Evolutionary conservation across 1,139 yeast genomes (phyloP), one percentile per base, ranked within the genome.

Genomic region (Hansenula lynferdii): DNA sequence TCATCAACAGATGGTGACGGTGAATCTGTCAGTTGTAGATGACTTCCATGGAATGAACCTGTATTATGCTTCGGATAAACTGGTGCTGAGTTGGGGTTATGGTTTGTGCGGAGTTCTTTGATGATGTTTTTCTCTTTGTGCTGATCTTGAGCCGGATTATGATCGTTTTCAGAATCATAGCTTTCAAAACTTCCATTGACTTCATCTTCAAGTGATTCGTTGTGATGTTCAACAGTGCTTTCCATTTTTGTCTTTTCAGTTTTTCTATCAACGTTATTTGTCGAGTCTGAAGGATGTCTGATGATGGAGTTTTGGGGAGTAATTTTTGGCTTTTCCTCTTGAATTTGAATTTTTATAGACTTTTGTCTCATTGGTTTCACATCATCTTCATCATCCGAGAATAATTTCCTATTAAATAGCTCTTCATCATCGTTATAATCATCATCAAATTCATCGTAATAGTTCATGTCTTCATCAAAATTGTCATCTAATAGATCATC

Each of bases 401-500:
- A 67, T 26, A 66, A 48, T 34, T 60, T 61, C 35, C 67, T 51
- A 40, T 65, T 67, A 45, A 65, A 67, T 17, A 69, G 38, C 39
- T 65, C 73, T 4, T 71, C 66, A 37, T 68, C 74, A 42, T 65
- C 72, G 26, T 60, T 62, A 18, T 45, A 59, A 1, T 56, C 63
- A 28, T 53, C 54, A 21, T 49, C 54, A 21, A 44, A 46, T 28
- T 61, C 66, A 38, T 69, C 73, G 34, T 59, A 61, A 42, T 58
- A 67, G 47, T 72, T 70, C 68, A 70, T 53, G 35, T 75, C 76
- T n/a, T 72, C 78, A 36, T 67, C 71, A 43, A 71, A 62, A 39
- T 64, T 80, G 42, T 78, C 80, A 47, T 77, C 80, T 43, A 61
- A 55, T 17, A 58, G 41, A 42, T 65, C 71, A 47, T 67, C 60